These are phyloP conservation scores for Diaporthe citriasiana DNA, from an alignment of 2,329 filamentous ascomycete genomes.

Conservation along the genomic window DNA sequence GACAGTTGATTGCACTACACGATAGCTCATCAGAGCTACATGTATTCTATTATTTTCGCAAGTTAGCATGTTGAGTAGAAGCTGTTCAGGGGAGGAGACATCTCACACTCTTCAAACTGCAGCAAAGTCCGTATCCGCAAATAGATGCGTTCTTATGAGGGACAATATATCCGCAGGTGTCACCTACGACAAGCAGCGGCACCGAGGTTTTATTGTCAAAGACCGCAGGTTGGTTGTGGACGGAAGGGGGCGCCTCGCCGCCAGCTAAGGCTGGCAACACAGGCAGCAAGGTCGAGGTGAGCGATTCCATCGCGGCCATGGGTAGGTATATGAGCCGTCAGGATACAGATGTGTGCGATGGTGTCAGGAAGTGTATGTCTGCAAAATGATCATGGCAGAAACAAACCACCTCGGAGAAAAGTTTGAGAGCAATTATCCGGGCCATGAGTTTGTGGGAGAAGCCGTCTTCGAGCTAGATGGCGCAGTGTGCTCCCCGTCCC, in stretches of 20 bases:
- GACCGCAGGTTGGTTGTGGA: neutral
- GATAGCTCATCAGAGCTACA: conserved; percentile 28
- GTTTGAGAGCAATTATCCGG: neutral
- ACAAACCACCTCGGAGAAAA: too few relatives aligned
- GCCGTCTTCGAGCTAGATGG: conserved; percentile 14
- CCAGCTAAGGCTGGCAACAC: conserved; percentile 9
- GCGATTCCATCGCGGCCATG: neutral
- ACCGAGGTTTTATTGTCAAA: neutral
- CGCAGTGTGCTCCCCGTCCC: neutral
- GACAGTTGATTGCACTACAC: conserved; percentile 25
- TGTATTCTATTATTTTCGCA: neutral
- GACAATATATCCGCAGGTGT: neutral
- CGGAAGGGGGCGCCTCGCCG: neutral
- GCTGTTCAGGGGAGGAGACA: neutral
- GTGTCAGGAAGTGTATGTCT: neutral
- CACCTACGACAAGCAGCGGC: neutral
- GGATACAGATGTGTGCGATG: neutral
- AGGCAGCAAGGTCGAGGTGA: neutral
- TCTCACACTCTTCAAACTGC: conserved; percentile 3
- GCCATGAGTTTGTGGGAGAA: neutral
- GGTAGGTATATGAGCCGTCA: neutral
- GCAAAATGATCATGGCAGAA: neutral
- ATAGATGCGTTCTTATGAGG: neutral
- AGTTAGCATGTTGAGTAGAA: neutral
- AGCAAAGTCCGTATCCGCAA: conserved; percentile 27